These are phyloP conservation scores for Eutrema heterophyllum DNA, from an alignment of 345 rosid genomes.

Conservation along the genomic window DNA sequence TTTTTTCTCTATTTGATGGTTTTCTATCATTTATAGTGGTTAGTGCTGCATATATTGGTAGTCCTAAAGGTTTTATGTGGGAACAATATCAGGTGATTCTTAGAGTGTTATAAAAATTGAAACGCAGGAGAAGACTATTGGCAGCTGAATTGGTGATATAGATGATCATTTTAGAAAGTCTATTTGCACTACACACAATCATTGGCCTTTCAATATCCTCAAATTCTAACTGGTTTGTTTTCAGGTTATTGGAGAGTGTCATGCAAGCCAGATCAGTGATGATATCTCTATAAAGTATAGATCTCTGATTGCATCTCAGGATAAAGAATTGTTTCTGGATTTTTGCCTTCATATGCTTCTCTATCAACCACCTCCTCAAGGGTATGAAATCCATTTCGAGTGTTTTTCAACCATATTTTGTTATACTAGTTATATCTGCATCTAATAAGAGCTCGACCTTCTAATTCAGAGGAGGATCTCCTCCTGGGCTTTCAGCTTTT, in stretches of 20 bases:
- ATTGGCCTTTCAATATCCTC: neutral
- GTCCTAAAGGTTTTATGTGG: neutral
- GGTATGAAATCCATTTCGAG: constrained; percentile 45
- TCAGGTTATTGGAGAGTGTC: constrained; percentile 91
- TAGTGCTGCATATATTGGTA: constrained; percentile 4
- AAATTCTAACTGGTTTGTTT: constrained; percentile 24
- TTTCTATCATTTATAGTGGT: neutral
- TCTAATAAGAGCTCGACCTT: constrained; percentile 31
- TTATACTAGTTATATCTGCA: neutral
- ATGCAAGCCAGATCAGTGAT: constrained; percentile 55
- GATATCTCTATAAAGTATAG: constrained; percentile 67
- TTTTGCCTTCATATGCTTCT: constrained; percentile 71
- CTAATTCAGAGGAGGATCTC: constrained; percentile 63
- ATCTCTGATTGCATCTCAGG: constrained; percentile 44
- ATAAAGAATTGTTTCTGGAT: constrained; percentile 66
- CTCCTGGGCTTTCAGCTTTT: constrained; percentile 81
- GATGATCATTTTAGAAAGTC: neutral
- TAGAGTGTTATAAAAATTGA: neutral
- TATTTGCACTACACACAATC: neutral
- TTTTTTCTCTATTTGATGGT: neutral
- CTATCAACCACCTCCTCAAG: constrained; percentile 68
- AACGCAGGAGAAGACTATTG: neutral
- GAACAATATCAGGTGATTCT: neutral
- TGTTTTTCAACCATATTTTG: neutral
- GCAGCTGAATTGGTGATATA: neutral